Percentiles rank a stretch among this genome's conserved stretches.
Conservation (phyloP, 768 basidiomycete genomes). For the Termitomyces heimii region DNA sequence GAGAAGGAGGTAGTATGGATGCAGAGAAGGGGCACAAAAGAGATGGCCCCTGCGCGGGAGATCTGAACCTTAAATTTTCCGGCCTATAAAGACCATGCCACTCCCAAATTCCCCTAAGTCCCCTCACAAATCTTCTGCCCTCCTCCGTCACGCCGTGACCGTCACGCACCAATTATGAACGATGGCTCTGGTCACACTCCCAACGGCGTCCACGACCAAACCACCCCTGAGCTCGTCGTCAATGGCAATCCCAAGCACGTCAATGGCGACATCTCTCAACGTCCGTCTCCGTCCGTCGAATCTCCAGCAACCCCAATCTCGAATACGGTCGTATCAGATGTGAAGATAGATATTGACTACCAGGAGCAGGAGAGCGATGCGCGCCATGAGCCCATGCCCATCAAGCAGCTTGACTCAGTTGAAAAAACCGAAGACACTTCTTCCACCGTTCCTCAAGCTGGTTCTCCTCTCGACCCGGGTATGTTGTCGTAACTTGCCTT, state of each 20-base stretch:
- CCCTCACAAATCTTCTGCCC: constrained; percentile 69
- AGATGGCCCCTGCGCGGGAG: constrained; percentile 71
- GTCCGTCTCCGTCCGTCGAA: constrained; percentile 37
- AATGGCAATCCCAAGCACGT: constrained; percentile 33
- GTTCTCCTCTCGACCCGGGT: constrained; percentile 48
- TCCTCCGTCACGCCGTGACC: constrained; percentile 61
- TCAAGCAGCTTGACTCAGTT: constrained; percentile 37
- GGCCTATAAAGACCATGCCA: constrained; percentile 78
- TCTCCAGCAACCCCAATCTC: constrained; percentile 62
- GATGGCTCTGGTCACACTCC: constrained; percentile 33
- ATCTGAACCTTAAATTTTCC: constrained; percentile 80
- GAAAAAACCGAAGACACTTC: constrained; percentile 31
- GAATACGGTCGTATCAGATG: constrained; percentile 38
- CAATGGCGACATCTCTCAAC: constrained; percentile 25
- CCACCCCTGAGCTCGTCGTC: constrained; percentile 20
- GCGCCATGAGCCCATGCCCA: constrained; percentile 50
- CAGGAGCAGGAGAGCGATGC: constrained; percentile 64
- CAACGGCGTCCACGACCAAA: constrained; percentile 34
- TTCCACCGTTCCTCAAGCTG: constrained; percentile 38
- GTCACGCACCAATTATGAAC: constrained; percentile 72
- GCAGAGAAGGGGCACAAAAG: constrained; percentile 22
- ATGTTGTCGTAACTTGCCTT: constrained; percentile 19
- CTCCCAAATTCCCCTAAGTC: constrained; percentile 65
- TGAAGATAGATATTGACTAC: constrained; percentile 60
- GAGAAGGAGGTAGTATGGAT: constrained; percentile 12